These are phyloP conservation scores for Aspergillus terreus DNA, from an alignment of 2,329 filamentous ascomycete species.

Conservation along the genomic window DNA sequence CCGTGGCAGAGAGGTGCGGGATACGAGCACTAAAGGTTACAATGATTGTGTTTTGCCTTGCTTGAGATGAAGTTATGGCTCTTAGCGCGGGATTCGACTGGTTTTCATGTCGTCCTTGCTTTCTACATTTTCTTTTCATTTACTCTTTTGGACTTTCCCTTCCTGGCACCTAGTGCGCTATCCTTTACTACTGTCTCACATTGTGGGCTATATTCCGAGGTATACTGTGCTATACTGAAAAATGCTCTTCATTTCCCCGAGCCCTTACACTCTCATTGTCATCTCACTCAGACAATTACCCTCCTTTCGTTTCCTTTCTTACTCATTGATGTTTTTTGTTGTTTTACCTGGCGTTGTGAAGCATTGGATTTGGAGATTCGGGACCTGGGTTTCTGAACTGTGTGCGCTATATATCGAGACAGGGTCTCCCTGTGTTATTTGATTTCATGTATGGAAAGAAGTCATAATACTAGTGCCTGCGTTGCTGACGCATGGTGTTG, in stretches of 20 bases:
- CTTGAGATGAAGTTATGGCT: conserved; percentile 38
- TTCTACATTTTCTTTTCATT: conserved; percentile 12
- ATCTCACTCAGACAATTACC: conserved; percentile 14
- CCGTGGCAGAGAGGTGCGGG: conserved; percentile 65
- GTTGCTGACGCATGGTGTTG: conserved; percentile 10
- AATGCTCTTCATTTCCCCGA: conserved; percentile 6
- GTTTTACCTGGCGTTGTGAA: conserved; percentile 31
- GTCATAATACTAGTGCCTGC: conserved; percentile 17
- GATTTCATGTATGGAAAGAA: conserved; percentile 14
- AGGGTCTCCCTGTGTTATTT: conserved; percentile 15
- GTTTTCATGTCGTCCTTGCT: conserved; percentile 20
- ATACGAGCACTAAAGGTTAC: conserved; percentile 52
- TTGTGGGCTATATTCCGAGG: conserved; percentile 9
- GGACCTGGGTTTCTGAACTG: conserved; percentile 24
- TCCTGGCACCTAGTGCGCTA: conserved; percentile 8
- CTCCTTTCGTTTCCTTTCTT: conserved; percentile 9
- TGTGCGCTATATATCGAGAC: conserved; percentile 14
- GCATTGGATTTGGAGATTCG: conserved; percentile 31
- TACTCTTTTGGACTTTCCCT: conserved; percentile 8
- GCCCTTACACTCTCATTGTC: conserved; percentile 10
- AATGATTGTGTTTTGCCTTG: conserved; percentile 22
- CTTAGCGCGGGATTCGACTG: conserved; percentile 28
- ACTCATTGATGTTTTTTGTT: conserved; percentile 11
- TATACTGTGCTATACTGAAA: conserved; percentile 23
- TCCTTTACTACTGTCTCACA: conserved; percentile 10